Percentiles rank a stretch among this genome's conserved stretches.
Conservation (phyloP, 257 asterid species). For the Craterostigma plantagineum region DNA sequence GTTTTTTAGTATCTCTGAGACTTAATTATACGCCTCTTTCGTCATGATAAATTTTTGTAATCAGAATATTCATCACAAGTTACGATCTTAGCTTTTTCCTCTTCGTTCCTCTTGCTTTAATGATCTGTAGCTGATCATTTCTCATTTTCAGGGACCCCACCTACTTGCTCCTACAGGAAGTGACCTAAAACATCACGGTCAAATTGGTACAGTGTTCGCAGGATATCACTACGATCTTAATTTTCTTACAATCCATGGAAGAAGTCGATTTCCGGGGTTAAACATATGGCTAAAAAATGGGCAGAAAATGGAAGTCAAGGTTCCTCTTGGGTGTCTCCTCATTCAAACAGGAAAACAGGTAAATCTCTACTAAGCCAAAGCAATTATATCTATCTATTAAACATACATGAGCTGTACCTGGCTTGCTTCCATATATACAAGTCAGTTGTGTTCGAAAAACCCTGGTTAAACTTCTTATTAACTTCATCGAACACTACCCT, state of each 20-base stretch:
- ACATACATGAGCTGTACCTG: too few species aligned
- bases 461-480: too few species aligned
- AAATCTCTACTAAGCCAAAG: neutral
- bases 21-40: too few species aligned
- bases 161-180: conserved; percentile 99
- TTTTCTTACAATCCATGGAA: conserved; percentile 92
- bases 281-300: conserved; percentile 93
- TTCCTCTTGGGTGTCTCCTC: conserved; percentile 96
- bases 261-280: conserved; percentile 96
- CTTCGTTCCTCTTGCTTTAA: too few species aligned
- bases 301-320: conserved; percentile 78
- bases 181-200: conserved; percentile 53
- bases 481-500: too few species aligned
- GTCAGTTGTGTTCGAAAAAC: too few species aligned
- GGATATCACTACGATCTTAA: conserved; percentile 97
- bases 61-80: too few species aligned
- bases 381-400: too few species aligned
- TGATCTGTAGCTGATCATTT: conserved; percentile 4
- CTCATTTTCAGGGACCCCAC: conserved; percentile 73
- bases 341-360: conserved; percentile 98
- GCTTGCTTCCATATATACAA: too few species aligned
- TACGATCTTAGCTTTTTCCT: too few species aligned
- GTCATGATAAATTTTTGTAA: too few species aligned
- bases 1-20: too few species aligned
- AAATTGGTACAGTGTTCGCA: conserved; percentile 84